Conservation (phyloP, 2,329 filamentous ascomycete genomes). For the Aspergillus tamarii region DNA sequence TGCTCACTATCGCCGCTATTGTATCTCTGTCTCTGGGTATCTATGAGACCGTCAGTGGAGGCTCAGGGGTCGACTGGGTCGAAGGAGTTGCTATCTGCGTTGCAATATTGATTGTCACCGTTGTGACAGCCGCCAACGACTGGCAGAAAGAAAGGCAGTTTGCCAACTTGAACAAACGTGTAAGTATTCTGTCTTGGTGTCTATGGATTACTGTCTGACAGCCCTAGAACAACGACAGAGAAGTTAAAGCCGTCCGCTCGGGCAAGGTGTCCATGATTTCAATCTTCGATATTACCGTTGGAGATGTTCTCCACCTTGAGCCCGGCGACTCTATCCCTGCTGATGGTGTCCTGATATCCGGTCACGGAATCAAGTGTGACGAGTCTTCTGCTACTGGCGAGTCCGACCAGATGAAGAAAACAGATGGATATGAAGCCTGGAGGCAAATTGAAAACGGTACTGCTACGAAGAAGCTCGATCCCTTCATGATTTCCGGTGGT, state of each 20-base stretch:
- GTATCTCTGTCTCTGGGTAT: slow-evolving; percentile 71
- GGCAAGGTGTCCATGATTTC: slow-evolving; percentile 67
- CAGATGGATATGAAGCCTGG: slow-evolving; percentile 62
- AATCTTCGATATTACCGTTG: slow-evolving; percentile 68
- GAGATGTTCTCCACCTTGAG: slow-evolving; percentile 70
- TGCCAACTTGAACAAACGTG: slow-evolving; percentile 60
- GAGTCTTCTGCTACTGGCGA: slow-evolving; percentile 76
- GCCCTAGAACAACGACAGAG: slow-evolving; percentile 64
- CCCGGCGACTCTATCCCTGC: slow-evolving; percentile 72
- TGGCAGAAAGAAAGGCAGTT: slow-evolving; percentile 72
- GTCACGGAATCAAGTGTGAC: slow-evolving; percentile 70
- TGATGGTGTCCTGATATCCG: slow-evolving; percentile 70
- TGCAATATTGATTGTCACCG: slow-evolving; percentile 66
- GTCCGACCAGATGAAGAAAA: slow-evolving; percentile 73
- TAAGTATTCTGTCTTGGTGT: slow-evolving; percentile 21
- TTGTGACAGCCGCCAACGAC: slow-evolving; percentile 67
- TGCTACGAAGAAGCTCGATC: slow-evolving; percentile 61
- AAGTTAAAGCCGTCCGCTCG: slow-evolving; percentile 68
- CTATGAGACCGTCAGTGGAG: slow-evolving; percentile 64
- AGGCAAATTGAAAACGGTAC: slow-evolving; percentile 57
- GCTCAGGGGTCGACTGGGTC: slow-evolving; percentile 63
- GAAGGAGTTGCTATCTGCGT: slow-evolving; percentile 69
- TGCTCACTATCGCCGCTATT: slow-evolving; percentile 69
- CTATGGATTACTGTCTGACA: slow-evolving; percentile 22
- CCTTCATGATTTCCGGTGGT: slow-evolving; percentile 79